Base-by-base conservation (phyloP, 2,329 filamentous ascomycete species). In the Diaporthe nobilis region DNA sequence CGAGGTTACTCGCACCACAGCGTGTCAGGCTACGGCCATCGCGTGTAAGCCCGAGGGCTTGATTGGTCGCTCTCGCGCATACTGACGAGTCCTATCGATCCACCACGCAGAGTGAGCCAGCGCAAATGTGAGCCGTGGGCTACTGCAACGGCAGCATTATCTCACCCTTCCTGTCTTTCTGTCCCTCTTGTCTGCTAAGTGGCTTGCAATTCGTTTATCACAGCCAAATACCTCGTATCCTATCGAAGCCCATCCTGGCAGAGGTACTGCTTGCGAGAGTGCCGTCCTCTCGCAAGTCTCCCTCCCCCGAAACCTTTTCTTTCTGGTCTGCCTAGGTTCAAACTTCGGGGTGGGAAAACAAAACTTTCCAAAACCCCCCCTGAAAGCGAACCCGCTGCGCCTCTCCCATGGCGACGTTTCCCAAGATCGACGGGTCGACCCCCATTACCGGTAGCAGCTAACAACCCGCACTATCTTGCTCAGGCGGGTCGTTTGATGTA, bases 51-150 rank as follows among this genome's bases (percentile, higher is more conserved):
- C 67, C n/a, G 49, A 55, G 37, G 10, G 22, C 49, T 51, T 65
- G 42, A 77, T 77, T 75, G 75, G 73, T 49, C 37, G 4, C 34
- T 58, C 42, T 34, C 39, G 65, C 63, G 72, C 75, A 57, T 37
- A 60, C 75, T 71, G 58, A 76, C 65, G 65, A 58, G 47, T 49
- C 65, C 65, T 51, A 37, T 37, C 49, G 67, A 44, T 53, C 71
- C 71, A 72, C 71, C 22, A 12, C 71, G 57, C 42, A 73, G 60
- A 73, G 47, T 75, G 28, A 70, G n/a, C 65, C 42, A 71, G 51
- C 63, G 65, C 57, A 71, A 44, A 74, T 39, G 28, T 49, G 65
- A 70, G 65, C 65, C 49, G 17, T 53, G 22, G 34, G 13, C 65
- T 53, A 28, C 37, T 70, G 31, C 49, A 55, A 70, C 49, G 65